A percentile compares a stretch with the other conserved stretches of the same genome.
phyloP scores from a whole-genome alignment of 805 yeast species.

The Wickerhamomyces pijperi region DNA sequence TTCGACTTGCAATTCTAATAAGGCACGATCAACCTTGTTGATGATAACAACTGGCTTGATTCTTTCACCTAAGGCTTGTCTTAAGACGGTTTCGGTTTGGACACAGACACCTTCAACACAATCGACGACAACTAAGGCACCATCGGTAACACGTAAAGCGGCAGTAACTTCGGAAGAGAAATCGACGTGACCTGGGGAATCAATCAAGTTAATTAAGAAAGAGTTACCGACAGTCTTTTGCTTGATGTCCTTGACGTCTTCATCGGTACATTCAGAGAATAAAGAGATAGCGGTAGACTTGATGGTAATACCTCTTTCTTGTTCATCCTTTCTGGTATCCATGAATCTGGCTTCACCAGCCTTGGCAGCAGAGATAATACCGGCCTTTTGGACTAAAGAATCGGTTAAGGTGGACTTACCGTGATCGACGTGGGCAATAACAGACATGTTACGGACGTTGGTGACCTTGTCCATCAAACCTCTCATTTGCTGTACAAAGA shows the following conservation, averaged over 20 bases:
- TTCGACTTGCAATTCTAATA: conserved; percentile 95
- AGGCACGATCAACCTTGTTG: conserved; percentile 99
- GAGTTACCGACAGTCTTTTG: conserved; percentile 80
- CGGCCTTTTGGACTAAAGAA: conserved; percentile 97
- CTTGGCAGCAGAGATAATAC: conserved; percentile 98
- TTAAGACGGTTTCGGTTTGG: conserved; percentile 98
- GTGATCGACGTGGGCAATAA: conserved; percentile 99
- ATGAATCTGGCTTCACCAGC: conserved; percentile 99
- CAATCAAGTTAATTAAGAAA: conserved; percentile 95
- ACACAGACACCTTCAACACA: conserved; percentile 99
- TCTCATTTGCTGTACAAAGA: conserved; percentile 67
- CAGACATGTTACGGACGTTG: conserved; percentile 99
- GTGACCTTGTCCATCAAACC: conserved; percentile 98
- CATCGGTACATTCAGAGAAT: conserved; percentile 79
- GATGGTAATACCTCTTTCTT: conserved; percentile 99
- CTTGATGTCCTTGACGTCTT: conserved; percentile 81
- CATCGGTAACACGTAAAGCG: conserved; percentile 99
- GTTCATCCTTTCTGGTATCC: conserved; percentile 99
- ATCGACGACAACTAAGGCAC: conserved; percentile 99
- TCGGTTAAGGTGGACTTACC: conserved; percentile 99
- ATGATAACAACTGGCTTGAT: conserved; percentile 97
- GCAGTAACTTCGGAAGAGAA: conserved; percentile 99
- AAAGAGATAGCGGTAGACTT: conserved; percentile 98
- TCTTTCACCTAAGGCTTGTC: conserved; percentile 99
- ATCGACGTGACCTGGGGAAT: conserved; percentile 99